phyloP scores from a whole-genome alignment of 2,329 filamentous ascomycete genomes.

The Aspergillus versicolor region DNA sequence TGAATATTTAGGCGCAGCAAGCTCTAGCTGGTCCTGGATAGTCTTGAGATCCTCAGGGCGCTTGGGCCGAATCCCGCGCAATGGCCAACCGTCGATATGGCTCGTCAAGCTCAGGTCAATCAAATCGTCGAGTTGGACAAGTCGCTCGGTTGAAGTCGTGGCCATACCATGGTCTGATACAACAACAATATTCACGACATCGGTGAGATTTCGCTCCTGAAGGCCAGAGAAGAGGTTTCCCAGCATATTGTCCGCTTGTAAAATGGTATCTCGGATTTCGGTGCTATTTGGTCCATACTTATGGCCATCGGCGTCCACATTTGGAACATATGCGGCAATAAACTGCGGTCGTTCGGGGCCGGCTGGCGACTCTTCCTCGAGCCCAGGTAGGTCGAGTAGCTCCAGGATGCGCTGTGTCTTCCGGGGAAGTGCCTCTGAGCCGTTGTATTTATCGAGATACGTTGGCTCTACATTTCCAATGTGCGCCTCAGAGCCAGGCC shows the following conservation, averaged over 20 bases:
- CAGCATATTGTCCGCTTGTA: constrained; percentile 78
- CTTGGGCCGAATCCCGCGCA: constrained; percentile 84
- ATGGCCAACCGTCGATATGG: constrained; percentile 90
- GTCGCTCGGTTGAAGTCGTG: constrained; percentile 74
- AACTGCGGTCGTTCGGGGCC: constrained; percentile 73
- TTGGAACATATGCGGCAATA: constrained; percentile 90
- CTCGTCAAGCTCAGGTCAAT: constrained; percentile 75
- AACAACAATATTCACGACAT: constrained; percentile 91
- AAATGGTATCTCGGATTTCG: constrained; percentile 77
- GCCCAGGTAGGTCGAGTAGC: constrained; percentile 80
- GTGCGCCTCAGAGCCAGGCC: constrained; percentile 92
- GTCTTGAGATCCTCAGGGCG: constrained; percentile 62
- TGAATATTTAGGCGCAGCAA: constrained; percentile 58
- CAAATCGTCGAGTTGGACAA: constrained; percentile 88
- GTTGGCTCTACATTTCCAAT: constrained; percentile 72
- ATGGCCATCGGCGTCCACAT: constrained; percentile 86
- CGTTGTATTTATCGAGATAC: constrained; percentile 82
- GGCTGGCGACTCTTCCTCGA: constrained; percentile 56
- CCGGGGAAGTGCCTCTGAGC: constrained; percentile 66
- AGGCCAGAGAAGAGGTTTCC: constrained; percentile 73
- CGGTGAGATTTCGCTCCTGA: constrained; percentile 76
- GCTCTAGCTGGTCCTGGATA: constrained; percentile 61
- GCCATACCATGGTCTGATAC: constrained; percentile 99
- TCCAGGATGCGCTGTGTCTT: constrained; percentile 80
- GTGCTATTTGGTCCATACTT: constrained; percentile 92